These are phyloP conservation scores for Schizosaccharomyces japonicus DNA, from an alignment of 805 yeast genomes.

Conservation along the genomic window DNA sequence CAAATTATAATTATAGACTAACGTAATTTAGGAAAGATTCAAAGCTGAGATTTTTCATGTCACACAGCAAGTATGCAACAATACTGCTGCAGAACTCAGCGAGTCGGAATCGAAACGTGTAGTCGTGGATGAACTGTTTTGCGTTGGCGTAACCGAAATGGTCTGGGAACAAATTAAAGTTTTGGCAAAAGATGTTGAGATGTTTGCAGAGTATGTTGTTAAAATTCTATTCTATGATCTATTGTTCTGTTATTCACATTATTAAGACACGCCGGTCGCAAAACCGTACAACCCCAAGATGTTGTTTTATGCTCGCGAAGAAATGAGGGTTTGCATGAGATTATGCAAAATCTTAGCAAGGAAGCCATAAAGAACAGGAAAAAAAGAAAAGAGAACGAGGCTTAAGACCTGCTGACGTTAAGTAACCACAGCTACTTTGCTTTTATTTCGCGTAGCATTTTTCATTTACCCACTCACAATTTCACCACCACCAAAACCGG, in stretches of 20 bases:
- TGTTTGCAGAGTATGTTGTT: background rate
- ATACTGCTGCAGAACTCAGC: background rate
- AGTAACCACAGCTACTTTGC: no score
- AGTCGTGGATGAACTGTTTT: background rate
- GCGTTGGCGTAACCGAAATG: background rate
- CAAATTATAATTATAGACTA: background rate
- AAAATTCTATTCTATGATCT: background rate
- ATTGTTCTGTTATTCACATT: background rate
- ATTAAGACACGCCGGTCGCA: background rate
- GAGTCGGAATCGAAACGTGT: background rate
- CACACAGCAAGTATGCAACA: constrained; percentile 1
- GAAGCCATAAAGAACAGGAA: background rate
- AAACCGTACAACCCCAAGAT: constrained; percentile 1
- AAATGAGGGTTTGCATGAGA: constrained; percentile 1
- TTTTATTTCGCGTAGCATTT: no score
- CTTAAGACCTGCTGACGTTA: background rate
- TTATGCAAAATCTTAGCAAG: background rate
- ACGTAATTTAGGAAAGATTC: background rate
- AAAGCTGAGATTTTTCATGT: constrained; percentile 2
- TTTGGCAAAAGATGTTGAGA: constrained; percentile 1
- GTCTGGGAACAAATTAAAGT: constrained; percentile 1
- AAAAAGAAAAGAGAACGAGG: background rate
- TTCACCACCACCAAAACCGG: no score
- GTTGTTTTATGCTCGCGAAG: background rate
- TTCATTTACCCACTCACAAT: no score